Evolutionary conservation across 2,329 filamentous ascomycete genomes (phyloP), one percentile per base, ranked within the genome.

Genomic region (Neoscytalidium dimidiatum): DNA sequence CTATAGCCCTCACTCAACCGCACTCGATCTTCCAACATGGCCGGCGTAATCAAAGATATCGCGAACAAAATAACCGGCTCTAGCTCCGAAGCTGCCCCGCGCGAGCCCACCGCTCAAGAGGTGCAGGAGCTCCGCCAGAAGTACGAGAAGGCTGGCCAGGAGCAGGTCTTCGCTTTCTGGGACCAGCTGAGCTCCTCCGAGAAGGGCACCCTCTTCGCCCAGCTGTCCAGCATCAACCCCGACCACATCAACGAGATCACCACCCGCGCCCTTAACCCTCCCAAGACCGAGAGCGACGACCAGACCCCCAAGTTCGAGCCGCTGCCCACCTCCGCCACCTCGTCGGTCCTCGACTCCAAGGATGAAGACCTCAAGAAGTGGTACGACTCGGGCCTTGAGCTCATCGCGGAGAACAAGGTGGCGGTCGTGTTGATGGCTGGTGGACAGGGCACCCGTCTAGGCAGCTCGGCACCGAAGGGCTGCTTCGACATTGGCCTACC

Each of bases 401-500:
- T 88, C 72, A 88, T 91, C 68, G 85, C 88, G 6, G 81, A 88
- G 69, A 90, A 90, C 79, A 86, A 89, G 75, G 89, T 91, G 52
- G 89, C 88, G 33, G 95, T 99, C 19, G 92, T 99, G 60, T 86
- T 99, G 73, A 96, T 99, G 92, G 95, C 95, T 66, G 95, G 95
- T 75, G 95, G 95, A 35, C 95, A 99, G 82, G 95, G 95, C 69
- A 99, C 95, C 67, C 88, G 95, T 68, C 83, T 99, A 68, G 95
- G 95, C 71, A 97, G 93, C 84, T 95, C 93, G 65, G 94, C 90
- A 19, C 95, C 95, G 70, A 99, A 99, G 84, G 95, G 95, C 65
- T 98, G 94, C 86, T 99, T 92, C 81, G 90, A 99, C 76, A 98
- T 99, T 78, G 93, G 93, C 19, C 86, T 99, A 65, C 92, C 94